Base-by-base conservation (phyloP, 768 basidiomycete species). In the Pseudohyphozyma bogoriensis region DNA sequence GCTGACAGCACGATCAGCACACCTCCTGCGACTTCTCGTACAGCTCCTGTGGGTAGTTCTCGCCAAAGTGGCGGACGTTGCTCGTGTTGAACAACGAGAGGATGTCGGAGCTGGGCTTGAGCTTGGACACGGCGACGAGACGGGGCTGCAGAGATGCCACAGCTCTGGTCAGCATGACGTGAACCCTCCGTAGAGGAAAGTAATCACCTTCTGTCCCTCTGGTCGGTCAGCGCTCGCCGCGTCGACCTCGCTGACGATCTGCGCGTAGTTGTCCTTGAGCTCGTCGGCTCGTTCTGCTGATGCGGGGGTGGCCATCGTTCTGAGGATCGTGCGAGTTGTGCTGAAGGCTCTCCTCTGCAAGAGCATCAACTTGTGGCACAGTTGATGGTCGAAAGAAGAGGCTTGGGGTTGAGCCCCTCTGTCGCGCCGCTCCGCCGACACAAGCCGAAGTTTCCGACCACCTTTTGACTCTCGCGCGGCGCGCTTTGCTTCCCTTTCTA, bases 31-130 rank as follows among this genome's bases (percentile, higher is more conserved):
- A 88, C 72, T 95, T 95, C 35, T 89, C 89, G 40, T 83, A 84
- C 62, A 97, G 74, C 69, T 97, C 92, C 67, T 92, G 86, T 15
- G 90, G 89, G 70, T 96, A 97, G 73, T 99, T 99, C 77, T 99
- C 95, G 10, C 95, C 95, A 71, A 97, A 99, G 73, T 93, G 89
- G 3, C 84, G 77, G 64, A 95, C 87, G 0, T n/a, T n/a, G n/a
- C n/a, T 86, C 89, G 18, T 79, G 58, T 52, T 86, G 79, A 71
- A 88, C 66, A 89, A 87, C 13, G 85, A 85, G 31, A 83, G 77
- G 61, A 97, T 83, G 73, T 97, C 93, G 12, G 83, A 81, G 5
- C 85, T 81, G 7, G 93, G 88, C 72, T 96, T 96, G 71, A 85
- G 81, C 75, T 97, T 97, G 15, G 90, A 93, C 8, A 96, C 91